phyloP scores from a whole-genome alignment of 805 yeast genomes.

The Priceomyces melissophilus region DNA sequence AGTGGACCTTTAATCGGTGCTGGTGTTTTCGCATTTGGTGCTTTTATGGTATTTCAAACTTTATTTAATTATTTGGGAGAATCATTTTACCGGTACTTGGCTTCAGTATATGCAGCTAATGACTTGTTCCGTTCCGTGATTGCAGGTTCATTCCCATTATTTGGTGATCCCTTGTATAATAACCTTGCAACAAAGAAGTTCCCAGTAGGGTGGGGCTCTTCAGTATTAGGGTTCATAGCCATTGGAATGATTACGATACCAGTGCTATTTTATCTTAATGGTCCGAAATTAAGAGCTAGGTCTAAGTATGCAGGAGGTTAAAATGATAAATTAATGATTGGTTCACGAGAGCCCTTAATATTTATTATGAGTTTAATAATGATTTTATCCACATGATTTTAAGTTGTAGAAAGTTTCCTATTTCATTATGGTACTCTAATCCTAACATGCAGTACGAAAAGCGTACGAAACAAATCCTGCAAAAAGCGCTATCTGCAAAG shows the following conservation, averaged over 20 bases:
- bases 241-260: constrained; percentile 47
- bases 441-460: too few species aligned
- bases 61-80: constrained; percentile 47
- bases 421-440: too few species aligned
- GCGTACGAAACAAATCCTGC: too few species aligned
- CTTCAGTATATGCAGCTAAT: constrained; percentile 60
- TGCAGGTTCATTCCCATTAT: constrained; percentile 61
- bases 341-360: too few species aligned
- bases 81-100: constrained; percentile 46
- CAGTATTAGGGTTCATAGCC: constrained; percentile 46
- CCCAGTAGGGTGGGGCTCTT: constrained; percentile 61
- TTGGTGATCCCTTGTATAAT: constrained; percentile 53
- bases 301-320: constrained; percentile 32
- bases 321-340: too few species aligned
- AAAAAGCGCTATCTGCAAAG: too few species aligned
- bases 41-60: constrained; percentile 49
- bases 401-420: too few species aligned
- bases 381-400: too few species aligned
- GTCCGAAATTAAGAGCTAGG: constrained; percentile 43
- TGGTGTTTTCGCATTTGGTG: constrained; percentile 35
- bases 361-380: too few species aligned
- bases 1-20: constrained; percentile 45
- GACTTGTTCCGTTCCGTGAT: constrained; percentile 47
- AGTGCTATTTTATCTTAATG: constrained; percentile 39
- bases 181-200: constrained; percentile 46